Evolutionary conservation across 2,329 filamentous ascomycete species (phyloP).

Genomic region (Aspergillus caelatus): DNA sequence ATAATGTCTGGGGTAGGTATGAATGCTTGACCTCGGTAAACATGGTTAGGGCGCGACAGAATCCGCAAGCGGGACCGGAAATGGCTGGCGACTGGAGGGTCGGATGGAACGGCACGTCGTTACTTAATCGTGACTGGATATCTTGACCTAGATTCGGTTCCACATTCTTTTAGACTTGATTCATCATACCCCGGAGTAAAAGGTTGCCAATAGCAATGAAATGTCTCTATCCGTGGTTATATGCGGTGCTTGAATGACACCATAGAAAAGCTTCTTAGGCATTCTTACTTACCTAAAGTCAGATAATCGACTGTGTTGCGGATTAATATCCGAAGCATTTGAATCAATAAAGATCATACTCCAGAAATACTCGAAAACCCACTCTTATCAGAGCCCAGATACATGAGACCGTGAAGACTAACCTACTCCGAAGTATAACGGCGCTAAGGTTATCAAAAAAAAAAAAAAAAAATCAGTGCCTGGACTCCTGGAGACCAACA

Average conservation of each 20-base stretch:
- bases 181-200: neutral
- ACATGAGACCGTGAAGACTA: neutral
- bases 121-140: neutral
- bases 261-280: neutral
- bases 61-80: neutral
- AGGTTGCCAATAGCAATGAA: neutral
- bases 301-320: neutral
- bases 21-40: conserved; percentile 14
- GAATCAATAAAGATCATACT: neutral
- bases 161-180: neutral
- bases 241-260: neutral
- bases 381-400: neutral
- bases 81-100: conserved; percentile 3
- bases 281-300: neutral
- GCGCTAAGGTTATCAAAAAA: too few species aligned
- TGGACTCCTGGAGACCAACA: neutral
- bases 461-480: too few species aligned
- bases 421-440: too few species aligned
- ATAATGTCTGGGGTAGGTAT: neutral
- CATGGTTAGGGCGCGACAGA: neutral
- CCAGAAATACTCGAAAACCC: neutral
- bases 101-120: conserved; percentile 13
- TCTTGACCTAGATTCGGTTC: neutral
- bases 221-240: neutral
- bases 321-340: neutral